Conservation (phyloP, 352 stramenopile species). For the Achlya hypogyna region DNA sequence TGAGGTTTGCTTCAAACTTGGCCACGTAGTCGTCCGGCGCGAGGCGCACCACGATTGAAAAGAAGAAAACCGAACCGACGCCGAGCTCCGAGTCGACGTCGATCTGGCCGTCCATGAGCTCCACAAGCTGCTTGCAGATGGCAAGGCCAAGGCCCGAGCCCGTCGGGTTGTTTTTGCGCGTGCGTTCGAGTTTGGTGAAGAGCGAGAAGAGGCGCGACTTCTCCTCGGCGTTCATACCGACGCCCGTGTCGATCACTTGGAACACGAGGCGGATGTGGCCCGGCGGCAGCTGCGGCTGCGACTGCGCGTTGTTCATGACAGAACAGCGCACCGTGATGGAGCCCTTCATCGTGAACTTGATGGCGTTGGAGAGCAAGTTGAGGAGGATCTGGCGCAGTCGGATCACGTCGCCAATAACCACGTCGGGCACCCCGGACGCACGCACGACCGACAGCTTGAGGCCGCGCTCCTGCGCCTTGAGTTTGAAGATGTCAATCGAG, state of each 20-base stretch:
- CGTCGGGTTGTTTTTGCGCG: constrained; percentile 79
- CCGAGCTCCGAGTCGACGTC: constrained; percentile 71
- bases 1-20: background rate
- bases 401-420: constrained; percentile 70
- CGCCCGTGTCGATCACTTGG: constrained; percentile 77
- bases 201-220: constrained; percentile 72
- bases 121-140: constrained; percentile 82
- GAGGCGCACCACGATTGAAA: constrained; percentile 62
- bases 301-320: constrained; percentile 37
- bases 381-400: constrained; percentile 70
- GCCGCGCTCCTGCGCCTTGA: constrained; percentile 73
- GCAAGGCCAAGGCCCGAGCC: constrained; percentile 74
- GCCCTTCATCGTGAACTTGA: constrained; percentile 81
- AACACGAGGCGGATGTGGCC: constrained; percentile 68
- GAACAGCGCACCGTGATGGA: constrained; percentile 72
- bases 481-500: constrained; percentile 86
- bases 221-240: constrained; percentile 73
- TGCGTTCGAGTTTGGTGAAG: constrained; percentile 76
- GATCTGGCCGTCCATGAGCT: constrained; percentile 83
- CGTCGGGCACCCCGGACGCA: constrained; percentile 46
- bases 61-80: constrained; percentile 80
- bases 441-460: constrained; percentile 78
- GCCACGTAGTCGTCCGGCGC: constrained; percentile 42
- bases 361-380: constrained; percentile 79
- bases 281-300: constrained; percentile 39